Evolutionary conservation across 257 asterid species (phyloP), one percentile per base, ranked within the genome.

Genomic region (Ilex aquifolium): DNA sequence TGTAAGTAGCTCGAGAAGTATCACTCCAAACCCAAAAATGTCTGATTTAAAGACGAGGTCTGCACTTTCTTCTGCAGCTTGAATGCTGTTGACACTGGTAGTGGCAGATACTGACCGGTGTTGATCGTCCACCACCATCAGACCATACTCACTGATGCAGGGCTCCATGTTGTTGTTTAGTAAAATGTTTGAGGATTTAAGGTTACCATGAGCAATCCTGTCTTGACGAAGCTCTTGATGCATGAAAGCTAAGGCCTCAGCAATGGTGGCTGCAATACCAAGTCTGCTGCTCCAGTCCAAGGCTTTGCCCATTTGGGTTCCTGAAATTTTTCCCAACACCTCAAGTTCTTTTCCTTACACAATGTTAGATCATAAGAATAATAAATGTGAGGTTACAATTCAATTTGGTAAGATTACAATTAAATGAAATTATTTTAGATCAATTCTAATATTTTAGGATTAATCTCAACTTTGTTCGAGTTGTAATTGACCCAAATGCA

Each of bases 1-100:
- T 1, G 97, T 90, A 6, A 90, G 84, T 39, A 90, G 65, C 64
- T 90, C 97, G 3, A 90, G 83, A 21, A 90, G 95, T 49, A 83
- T 75, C 8, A 83, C 81, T 0, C 97, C 95, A 3, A 81, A 83
- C 0, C 83, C 84, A 44, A 80, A 74, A 0, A 75, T 67, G 15
- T 90, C 95, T 3, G 60, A 72, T 65, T 80, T 80, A 78, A 85
- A 85, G 14, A 71, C 31, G 27, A 69, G 54, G 59, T 52, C 50
- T 57, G 61, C 61, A 11, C 60, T 67, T 36, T 68, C 81, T 52
- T 73, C 77, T 30, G 75, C 65, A 60, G 63, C 73, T 36, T 66
- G 72, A 53, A 63, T 65, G 51, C 53, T 17, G 48, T 67, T 75
- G 32, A 70, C 62, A 13, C 69, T 31, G 36, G 27, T 1, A 21